A percentile compares a stretch with the other conserved stretches of the same genome.
Evolutionary conservation across 1,284 basidiomycete species (phyloP).

Genomic region (Gastroboletus turbinatus): DNA sequence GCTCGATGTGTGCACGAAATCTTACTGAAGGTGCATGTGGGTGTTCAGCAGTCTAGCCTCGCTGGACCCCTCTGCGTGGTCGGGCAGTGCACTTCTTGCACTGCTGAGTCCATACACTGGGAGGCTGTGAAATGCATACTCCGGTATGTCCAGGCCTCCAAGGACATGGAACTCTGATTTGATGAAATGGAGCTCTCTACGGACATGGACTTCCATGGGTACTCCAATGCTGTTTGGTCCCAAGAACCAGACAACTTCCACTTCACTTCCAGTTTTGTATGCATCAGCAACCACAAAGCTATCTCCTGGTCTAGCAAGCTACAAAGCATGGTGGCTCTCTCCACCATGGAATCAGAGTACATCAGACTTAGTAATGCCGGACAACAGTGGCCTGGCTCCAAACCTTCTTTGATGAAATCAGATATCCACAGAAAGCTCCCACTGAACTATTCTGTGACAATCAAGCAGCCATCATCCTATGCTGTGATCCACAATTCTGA

Average conservation of each 20-base stretch:
- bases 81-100: too few species aligned
- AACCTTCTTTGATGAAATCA: neutral
- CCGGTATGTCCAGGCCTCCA: neutral
- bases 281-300: neutral
- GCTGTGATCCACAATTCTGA: too few species aligned
- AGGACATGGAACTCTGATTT: neutral
- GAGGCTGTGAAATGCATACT: slow-evolving; percentile 1
- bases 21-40: too few species aligned
- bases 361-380: neutral
- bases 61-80: too few species aligned
- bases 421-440: neutral
- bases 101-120: neutral
- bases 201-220: slow-evolving; percentile 9
- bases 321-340: neutral
- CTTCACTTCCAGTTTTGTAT: neutral
- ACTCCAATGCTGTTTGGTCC: slow-evolving; percentile 1
- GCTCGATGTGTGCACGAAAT: too few species aligned
- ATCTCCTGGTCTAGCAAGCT: neutral
- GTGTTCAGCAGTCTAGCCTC: too few species aligned
- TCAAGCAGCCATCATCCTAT: too few species aligned
- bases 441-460: neutral
- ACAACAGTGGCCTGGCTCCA: neutral
- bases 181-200: neutral
- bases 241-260: neutral
- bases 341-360: neutral